Evolutionary conservation across 108 stramenopile genomes (phyloP).

Genomic region (Cyclotella distinguenda): DNA sequence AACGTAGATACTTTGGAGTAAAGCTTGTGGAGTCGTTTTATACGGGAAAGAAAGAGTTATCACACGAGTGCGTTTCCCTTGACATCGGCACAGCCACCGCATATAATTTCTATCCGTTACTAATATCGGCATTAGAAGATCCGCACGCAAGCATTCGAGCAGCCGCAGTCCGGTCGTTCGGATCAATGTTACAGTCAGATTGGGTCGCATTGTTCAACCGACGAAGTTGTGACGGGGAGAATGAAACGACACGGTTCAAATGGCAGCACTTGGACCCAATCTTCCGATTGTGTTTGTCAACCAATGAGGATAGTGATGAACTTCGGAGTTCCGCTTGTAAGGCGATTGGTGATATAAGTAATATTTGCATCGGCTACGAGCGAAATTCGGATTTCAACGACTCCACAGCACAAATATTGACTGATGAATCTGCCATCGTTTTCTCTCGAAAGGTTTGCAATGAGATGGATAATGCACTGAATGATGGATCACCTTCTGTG

Average conservation of each 20-base stretch:
- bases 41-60: slow-evolving; percentile 23
- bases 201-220: slow-evolving; percentile 46
- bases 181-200: slow-evolving; percentile 42
- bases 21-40: slow-evolving; percentile 41
- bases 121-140: slow-evolving; percentile 29
- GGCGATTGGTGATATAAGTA: slow-evolving; percentile 66
- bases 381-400: not conserved
- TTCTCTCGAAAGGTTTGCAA: slow-evolving; percentile 38
- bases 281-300: slow-evolving; percentile 38
- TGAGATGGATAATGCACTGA: slow-evolving; percentile 37
- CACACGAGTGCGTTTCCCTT: slow-evolving; percentile 8
- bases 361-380: slow-evolving; percentile 27
- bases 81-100: slow-evolving; percentile 23
- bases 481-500: slow-evolving; percentile 49
- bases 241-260: slow-evolving; percentile 5
- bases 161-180: slow-evolving; percentile 39
- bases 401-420: not conserved
- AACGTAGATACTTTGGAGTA: slow-evolving; percentile 19
- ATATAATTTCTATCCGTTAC: slow-evolving; percentile 33
- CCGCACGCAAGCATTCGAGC: slow-evolving; percentile 27
- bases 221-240: not conserved
- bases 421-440: slow-evolving; percentile 10
- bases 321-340: slow-evolving; percentile 62
- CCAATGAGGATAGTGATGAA: slow-evolving; percentile 33
- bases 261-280: slow-evolving; percentile 32